These are phyloP conservation scores for Fragaria iinumae DNA, from an alignment of 306 rosid species.

Conservation along the genomic window DNA sequence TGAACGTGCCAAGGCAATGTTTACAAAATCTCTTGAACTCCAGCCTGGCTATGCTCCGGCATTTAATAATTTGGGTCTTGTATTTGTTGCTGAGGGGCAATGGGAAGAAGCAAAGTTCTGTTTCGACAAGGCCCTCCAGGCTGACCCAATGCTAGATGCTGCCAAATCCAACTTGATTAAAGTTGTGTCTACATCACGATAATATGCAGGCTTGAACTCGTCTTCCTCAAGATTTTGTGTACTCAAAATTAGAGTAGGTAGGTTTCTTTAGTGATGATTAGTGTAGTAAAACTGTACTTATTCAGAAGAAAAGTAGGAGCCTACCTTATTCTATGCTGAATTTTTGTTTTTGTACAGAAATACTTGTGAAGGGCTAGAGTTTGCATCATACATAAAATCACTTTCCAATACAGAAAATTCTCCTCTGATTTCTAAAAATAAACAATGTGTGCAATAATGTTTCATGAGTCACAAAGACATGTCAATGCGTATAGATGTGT, in stretches of 20 bases:
- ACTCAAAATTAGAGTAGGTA: slow-evolving; percentile 8
- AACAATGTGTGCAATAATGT: not conserved
- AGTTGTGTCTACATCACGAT: slow-evolving; percentile 54
- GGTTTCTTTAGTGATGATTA: slow-evolving; percentile 8
- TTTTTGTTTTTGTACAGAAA: not conserved
- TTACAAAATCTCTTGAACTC: slow-evolving; percentile 78
- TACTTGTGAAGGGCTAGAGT: not conserved
- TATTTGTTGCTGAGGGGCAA: slow-evolving; percentile 83
- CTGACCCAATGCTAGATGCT: slow-evolving; percentile 81
- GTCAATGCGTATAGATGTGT: not conserved
- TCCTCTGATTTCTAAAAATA: not conserved
- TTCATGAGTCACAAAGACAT: not conserved
- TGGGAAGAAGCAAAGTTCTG: slow-evolving; percentile 91
- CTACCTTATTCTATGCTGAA: not conserved
- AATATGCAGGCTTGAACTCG: slow-evolving; percentile 44
- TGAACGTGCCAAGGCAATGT: slow-evolving; percentile 89
- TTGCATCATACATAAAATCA: not conserved
- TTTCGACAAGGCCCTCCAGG: slow-evolving; percentile 74
- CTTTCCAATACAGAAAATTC: not conserved
- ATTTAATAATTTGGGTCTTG: slow-evolving; percentile 85
- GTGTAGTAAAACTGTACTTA: slow-evolving; percentile 6
- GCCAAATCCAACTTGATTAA: slow-evolving; percentile 83
- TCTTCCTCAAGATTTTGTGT: slow-evolving; percentile 36
- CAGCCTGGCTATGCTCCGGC: slow-evolving; percentile 95
- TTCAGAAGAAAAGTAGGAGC: not conserved